Conservation (phyloP, 225 moss, liverwort and hornwort species). For the Rhytidiadelphus loreus region DNA sequence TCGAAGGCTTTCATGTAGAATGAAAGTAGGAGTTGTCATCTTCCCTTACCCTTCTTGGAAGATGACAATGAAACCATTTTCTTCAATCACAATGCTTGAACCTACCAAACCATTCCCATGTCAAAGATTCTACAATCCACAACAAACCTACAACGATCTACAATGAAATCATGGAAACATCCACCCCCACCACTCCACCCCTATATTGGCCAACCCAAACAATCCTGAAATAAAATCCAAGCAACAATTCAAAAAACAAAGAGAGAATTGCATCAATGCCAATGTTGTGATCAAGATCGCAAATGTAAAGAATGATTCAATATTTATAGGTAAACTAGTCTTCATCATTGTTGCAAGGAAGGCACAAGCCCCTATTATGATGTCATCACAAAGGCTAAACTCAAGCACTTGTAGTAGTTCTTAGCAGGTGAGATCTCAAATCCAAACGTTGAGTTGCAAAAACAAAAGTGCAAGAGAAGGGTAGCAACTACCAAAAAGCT, state of each 20-base stretch:
- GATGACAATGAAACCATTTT: neutral
- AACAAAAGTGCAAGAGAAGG: neutral
- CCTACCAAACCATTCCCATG: fast-evolving
- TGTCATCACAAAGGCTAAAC: neutral
- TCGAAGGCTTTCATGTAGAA: fast-evolving
- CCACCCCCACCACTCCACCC: neutral
- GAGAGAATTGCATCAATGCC: neutral
- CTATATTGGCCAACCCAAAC: neutral
- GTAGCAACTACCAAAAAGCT: fast-evolving
- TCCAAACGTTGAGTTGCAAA: fast-evolving
- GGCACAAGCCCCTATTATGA: fast-evolving
- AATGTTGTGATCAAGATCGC: neutral
- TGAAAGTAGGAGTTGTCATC: neutral
- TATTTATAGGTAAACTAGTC: neutral
- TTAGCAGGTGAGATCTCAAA: fast-evolving
- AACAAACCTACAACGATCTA: fast-evolving
- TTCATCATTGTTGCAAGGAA: fast-evolving
- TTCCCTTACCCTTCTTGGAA: neutral
- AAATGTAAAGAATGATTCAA: neutral
- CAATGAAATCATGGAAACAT: neutral
- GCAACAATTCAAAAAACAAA: neutral
- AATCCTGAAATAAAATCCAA: neutral
- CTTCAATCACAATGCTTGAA: neutral
- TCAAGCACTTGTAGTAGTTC: fast-evolving
- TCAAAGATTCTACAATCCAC: fast-evolving